Base-by-base conservation (phyloP, 169 alveolate genomes). In the Cytauxzoon felis region DNA sequence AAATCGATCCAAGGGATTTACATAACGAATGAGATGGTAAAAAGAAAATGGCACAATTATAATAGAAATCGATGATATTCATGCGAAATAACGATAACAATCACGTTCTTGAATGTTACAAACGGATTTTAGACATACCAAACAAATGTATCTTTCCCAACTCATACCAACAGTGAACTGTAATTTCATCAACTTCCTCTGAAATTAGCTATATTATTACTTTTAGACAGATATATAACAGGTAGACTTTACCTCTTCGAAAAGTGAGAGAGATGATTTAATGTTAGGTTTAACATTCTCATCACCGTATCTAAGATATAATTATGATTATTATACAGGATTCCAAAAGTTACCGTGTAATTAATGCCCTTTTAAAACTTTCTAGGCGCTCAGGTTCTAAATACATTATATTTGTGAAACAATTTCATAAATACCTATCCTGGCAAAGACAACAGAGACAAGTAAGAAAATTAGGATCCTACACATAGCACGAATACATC, bases 131-230 rank as follows among this genome's bases (percentile, higher is more conserved):
- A 7, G 7, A 38, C 73, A 5, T 1, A 76, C 86, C 80, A 21
- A 76, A 47, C 19, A 76, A 54, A 18, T 67, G 41, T 24, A 64
- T 65, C 26, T 57, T 66, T 19, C 76, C 86, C 43, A 76, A 24
- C 26, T 76, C 76, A 32, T 36, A 43, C 58, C 71, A 33, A 36
- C 72, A 66, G 18, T 76, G 71, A n/a, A 40, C 32, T 6, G 86
- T 61, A 9, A 76, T 48, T 18, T 33, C 29, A 24, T 76, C 86
- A 13, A n/a, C 30, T 5, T 67, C 59, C 13, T 64, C 81, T 9
- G 53, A 63, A 16, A 66, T 27, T 16, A 73, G 36, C 84, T 73
- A 57, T 36, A 30, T 29, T 0, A 7, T 16, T 29, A 57, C 13
- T 23, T 9, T 11, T 8, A 1, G 3, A 1, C 45, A 5, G 4